A percentile compares a stretch with the other conserved stretches of the same genome.
Evolutionary conservation across 257 asterid genomes (phyloP).

Genomic region (Vinca minor): DNA sequence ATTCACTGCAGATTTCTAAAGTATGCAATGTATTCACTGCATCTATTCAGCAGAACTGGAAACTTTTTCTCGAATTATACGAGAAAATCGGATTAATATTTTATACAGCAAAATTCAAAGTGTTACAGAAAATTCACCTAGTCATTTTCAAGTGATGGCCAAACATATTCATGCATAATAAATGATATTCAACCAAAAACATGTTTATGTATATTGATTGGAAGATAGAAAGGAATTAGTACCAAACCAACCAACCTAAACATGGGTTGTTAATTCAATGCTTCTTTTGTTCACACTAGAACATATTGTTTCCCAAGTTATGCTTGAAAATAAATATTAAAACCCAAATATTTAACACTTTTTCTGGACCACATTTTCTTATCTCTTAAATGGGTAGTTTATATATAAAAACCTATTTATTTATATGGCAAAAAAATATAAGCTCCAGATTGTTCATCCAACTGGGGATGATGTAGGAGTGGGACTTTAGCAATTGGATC

Average conservation of each 20-base stretch:
- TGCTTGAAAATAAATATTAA: not conserved
- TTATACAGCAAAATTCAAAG: too few species aligned
- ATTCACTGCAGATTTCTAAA: too few species aligned
- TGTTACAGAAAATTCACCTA: too few species aligned
- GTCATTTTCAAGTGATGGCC: too few species aligned
- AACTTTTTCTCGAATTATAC: too few species aligned
- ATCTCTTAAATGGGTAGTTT: not conserved
- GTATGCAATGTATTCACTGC: too few species aligned
- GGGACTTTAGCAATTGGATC: not conserved
- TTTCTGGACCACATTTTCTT: not conserved
- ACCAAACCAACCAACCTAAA: too few species aligned
- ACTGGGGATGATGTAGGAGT: not conserved
- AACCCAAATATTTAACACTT: not conserved
- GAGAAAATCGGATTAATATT: too few species aligned
- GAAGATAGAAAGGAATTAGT: not conserved
- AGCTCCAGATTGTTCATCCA: conserved; percentile 11
- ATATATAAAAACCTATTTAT: too few species aligned
- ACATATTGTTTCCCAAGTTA: not conserved
- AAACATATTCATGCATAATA: too few species aligned
- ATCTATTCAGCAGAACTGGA: too few species aligned
- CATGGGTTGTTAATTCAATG: not conserved
- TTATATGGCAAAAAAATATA: too few species aligned
- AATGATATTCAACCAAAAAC: not conserved
- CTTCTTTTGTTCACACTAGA: not conserved
- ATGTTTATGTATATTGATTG: not conserved